Evolutionary conservation across 331 rosid species (phyloP), one percentile per base, ranked within the genome.

Genomic region (Cucumis variabilis): DNA sequence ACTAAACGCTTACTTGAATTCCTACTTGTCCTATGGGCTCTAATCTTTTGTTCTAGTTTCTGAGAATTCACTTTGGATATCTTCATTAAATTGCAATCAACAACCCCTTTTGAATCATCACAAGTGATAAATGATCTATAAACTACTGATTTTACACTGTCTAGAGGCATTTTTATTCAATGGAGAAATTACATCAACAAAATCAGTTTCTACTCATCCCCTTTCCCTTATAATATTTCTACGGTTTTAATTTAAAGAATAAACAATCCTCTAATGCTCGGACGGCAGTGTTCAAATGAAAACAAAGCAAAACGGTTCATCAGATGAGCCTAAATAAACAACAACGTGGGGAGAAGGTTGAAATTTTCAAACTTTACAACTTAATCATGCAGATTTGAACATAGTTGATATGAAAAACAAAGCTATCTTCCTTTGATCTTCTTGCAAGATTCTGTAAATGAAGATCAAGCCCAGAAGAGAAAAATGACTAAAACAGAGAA

Each of bases 91-190:
- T 92, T 93, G 88, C 98, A 97, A 71, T 94, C 94, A 70, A 96
- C 96, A 60, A 96, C 98, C 37, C 98, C 99, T 89, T 91, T 94
- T 90, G 98, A 98, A 91, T 97, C 96, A 77, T 94, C 94, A 92
- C 99, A 97, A 85, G 96, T 90, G 90, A 96, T 87, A 90, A 96
- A 93, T 70, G 98, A 91, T 89, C 92, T 96, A 88, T 93, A 97
- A 88, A 93, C 93, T 87, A 91, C 91, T 91, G 90, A 91, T 91
- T 76, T 93, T n/a, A 88, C 82, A 86, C 91, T 76, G 91, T 93
- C 96, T 83, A 88, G 87, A 86, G 92, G 92, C 88, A 92, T 94
- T 91, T 62, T 91, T 93, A 96, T 93, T 24, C 53, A 65, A 21
- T 1, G n/a, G 12, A 11, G 24, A 78, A n/a, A 23, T 50, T 78